Conservation (phyloP, 345 rosid species). For the Jatropha curcas region DNA sequence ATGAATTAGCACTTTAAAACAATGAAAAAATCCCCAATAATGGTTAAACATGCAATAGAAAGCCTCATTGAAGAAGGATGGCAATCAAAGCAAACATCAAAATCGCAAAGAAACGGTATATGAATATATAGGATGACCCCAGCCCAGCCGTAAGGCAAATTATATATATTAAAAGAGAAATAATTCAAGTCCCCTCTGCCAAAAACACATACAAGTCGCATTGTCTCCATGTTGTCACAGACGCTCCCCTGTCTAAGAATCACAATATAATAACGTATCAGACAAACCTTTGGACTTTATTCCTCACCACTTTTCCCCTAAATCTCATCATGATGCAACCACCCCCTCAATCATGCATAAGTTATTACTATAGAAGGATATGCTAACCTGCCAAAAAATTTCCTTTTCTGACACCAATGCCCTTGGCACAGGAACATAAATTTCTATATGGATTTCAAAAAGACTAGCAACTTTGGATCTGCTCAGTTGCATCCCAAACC, state of each 20-base stretch:
- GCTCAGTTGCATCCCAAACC: conserved; percentile 99
- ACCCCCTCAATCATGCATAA: conserved; percentile 50
- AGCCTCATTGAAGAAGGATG: background rate
- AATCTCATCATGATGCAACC: conserved; percentile 41
- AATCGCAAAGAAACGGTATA: conserved; percentile 18
- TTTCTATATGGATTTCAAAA: conserved; percentile 91
- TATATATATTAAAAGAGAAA: conserved; percentile 37
- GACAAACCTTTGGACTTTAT: conserved; percentile 83
- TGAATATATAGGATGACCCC: conserved; percentile 29
- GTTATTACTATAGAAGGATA: conserved; percentile 10
- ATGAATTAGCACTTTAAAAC: conserved; percentile 45
- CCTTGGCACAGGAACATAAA: conserved; percentile 96
- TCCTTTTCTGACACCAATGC: conserved; percentile 99
- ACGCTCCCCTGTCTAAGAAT: conserved; percentile 98
- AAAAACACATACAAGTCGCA: conserved; percentile 94
- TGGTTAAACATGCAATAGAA: conserved; percentile 24
- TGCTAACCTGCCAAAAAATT: conserved; percentile 96
- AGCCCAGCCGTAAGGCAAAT: conserved; percentile 43
- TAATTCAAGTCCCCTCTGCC: conserved; percentile 50
- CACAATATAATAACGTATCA: conserved; percentile 96
- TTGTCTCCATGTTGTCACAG: conserved; percentile 93
- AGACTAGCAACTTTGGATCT: conserved; percentile 95
- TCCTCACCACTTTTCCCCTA: conserved; percentile 61
- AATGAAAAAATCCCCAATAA: conserved; percentile 23
- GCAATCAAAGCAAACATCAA: conserved; percentile 14